Evolutionary conservation across 176 grass and related monocot species (phyloP), one percentile per base, ranked within the genome.

Genomic region (Typha latifolia): DNA sequence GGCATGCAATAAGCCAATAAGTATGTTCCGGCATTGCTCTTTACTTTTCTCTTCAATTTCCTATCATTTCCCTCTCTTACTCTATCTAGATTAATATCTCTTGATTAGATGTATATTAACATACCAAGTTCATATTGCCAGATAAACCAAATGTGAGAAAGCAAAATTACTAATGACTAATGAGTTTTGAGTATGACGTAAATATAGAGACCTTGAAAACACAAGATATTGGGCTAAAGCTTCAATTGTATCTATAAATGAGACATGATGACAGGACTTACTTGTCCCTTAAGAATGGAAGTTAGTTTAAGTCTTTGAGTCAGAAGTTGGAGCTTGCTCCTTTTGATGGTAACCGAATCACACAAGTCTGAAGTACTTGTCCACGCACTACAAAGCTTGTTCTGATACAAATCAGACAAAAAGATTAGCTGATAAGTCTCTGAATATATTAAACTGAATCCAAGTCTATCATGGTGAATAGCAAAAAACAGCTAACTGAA

Each of bases 341-440:
- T 87, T 76, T 82, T 90, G 55, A 81, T 79, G 68, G 81, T 80
- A 76, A 94, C 74, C 79, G 83, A 82, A 66, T 99, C 86, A 62
- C 81, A 85, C 66, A 99, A 82, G 56, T 92, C 81, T 72, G 84
- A 90, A 65, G 81, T 87, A 74, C 82, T 83, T 84, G 79, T 79
- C 83, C 84, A 94, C 55, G 86, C 95, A 74, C 85, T 90, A 71
- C 90, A 83, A 48, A 94, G 62, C 69, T 66, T 90, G 93, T 99
- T 87, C 95, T 99, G 81, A 82, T 64, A 20, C 68, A 56, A 57
- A 76, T n/a, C 3, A 67, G 66, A 48, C n/a, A 48, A 43, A 43
- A 59, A 18, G 16, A 59, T 59, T 21, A 59, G 15, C n/a, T 19
- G 18, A 20, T 59, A 18, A 59, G n/a, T 19, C 3, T 21, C 15